phyloP scores from a whole-genome alignment of 2,329 filamentous ascomycete species.

The Phialophora verrucosa region DNA sequence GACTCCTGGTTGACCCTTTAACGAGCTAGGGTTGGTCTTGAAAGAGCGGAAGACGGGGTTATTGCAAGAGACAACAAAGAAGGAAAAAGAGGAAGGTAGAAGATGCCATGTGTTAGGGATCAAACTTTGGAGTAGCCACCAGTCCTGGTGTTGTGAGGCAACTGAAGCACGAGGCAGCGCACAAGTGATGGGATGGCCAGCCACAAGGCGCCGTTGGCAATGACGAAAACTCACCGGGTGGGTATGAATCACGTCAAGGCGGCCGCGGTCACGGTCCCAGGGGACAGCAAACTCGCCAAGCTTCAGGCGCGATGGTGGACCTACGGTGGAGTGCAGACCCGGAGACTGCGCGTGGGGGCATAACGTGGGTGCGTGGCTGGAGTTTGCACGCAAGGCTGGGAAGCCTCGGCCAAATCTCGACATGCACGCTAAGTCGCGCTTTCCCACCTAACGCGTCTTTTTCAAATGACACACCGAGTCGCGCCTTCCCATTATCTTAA shows the following conservation, averaged over 20 bases:
- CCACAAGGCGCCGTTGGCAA: conserved; percentile 16
- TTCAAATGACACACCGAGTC: conserved; percentile 10
- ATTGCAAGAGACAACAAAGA: conserved; percentile 7
- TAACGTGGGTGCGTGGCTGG: background rate
- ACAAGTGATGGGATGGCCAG: conserved; percentile 5
- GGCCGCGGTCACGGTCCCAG: background rate
- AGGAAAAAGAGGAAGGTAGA: conserved; percentile 8
- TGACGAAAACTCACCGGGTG: conserved; percentile 26
- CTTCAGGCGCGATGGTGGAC: too few species aligned
- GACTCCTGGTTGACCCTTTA: conserved; percentile 21
- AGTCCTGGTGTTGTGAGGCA: conserved; percentile 1
- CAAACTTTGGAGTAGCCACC: conserved; percentile 9
- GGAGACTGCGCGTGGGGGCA: background rate
- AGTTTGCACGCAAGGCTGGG: conserved; percentile 6
- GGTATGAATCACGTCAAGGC: background rate
- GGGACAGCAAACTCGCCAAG: conserved; percentile 33
- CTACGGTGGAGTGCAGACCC: conserved; percentile 25
- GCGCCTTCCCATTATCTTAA: conserved; percentile 22
- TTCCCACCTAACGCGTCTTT: conserved; percentile 19
- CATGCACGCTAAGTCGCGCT: conserved; percentile 20
- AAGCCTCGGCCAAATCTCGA: background rate
- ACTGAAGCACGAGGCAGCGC: conserved; percentile 14
- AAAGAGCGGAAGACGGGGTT: background rate
- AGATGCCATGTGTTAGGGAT: conserved; percentile 17
- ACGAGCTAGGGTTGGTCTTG: conserved; percentile 15